These are phyloP conservation scores for Fomitopsis palustris DNA, from an alignment of 1,284 basidiomycete genomes.

Conservation along the genomic window DNA sequence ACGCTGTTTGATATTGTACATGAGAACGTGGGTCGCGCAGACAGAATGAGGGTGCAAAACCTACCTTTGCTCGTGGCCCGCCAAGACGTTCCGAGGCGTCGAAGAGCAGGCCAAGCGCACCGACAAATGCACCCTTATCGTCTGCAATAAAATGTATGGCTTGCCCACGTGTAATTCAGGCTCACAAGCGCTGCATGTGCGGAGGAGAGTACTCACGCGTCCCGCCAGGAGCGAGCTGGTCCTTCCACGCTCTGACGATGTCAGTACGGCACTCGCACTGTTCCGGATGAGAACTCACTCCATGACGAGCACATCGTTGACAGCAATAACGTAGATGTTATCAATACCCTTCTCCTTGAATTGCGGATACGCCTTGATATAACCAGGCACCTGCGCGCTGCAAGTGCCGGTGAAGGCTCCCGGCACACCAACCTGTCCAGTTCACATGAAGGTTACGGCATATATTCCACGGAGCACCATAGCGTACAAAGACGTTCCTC, in stretches of 20 bases:
- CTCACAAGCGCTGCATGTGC: not conserved
- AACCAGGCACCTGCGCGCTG: constrained; percentile 59
- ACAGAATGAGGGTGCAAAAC: constrained; percentile 5
- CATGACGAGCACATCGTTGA: constrained; percentile 70
- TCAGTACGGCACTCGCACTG: not conserved
- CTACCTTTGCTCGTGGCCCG: constrained; percentile 62
- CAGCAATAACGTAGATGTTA: constrained; percentile 63
- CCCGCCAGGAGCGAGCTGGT: constrained; percentile 51
- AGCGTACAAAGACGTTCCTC: constrained; percentile 67
- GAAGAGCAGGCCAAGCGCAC: constrained; percentile 59
- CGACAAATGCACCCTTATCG: constrained; percentile 56
- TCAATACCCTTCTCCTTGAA: constrained; percentile 71
- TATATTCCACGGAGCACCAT: not conserved
- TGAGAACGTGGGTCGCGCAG: not conserved
- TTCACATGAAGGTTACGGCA: not conserved
- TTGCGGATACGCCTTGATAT: constrained; percentile 55
- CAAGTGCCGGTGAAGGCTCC: constrained; percentile 59
- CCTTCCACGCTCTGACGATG: constrained; percentile 62
- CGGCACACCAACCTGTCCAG: constrained; percentile 52
- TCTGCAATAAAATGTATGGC: constrained; percentile 67
- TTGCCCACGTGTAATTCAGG: constrained; percentile 21
- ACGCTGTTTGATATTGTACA: constrained; percentile 35
- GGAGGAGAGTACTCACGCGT: constrained; percentile 40
- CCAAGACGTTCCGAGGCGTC: constrained; percentile 64
- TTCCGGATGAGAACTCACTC: constrained; percentile 36